Conservation (phyloP, 2,329 filamentous ascomycete species). For the Pseudogymnoascus sp. region DNA sequence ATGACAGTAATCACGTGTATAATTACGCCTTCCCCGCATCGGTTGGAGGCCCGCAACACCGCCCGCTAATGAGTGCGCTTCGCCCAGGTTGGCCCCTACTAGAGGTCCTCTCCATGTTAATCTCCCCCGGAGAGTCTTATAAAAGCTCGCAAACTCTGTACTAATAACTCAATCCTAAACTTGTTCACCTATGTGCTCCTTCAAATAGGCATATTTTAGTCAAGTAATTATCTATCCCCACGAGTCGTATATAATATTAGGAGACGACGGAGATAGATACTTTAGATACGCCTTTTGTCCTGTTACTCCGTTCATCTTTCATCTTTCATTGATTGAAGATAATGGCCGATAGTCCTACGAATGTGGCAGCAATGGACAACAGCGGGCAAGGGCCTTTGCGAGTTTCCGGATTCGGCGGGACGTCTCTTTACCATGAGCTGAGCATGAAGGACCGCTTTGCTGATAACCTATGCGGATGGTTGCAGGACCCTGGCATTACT, state of each 20-base stretch:
- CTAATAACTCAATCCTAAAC: background rate
- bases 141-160: background rate
- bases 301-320: background rate
- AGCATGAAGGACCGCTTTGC: background rate
- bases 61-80: background rate
- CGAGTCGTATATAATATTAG: background rate
- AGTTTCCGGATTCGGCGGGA: conserved; percentile 11
- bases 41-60: background rate
- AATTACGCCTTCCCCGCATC: too few relatives aligned
- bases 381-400: background rate
- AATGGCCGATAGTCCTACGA: background rate
- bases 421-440: conserved; percentile 5
- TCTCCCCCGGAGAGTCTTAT: background rate
- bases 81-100: conserved; percentile 25
- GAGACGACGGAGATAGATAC: background rate
- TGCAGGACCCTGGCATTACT: background rate
- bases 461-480: background rate
- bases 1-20: too few relatives aligned
- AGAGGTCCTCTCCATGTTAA: too few relatives aligned
- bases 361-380: conserved; percentile 1
- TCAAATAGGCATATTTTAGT: background rate
- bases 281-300: background rate
- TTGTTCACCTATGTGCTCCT: background rate
- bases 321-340: background rate
- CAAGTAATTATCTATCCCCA: background rate